Evolutionary conservation across 1,139 yeast genomes (phyloP).

Genomic region (Suhomyces kunorum): DNA sequence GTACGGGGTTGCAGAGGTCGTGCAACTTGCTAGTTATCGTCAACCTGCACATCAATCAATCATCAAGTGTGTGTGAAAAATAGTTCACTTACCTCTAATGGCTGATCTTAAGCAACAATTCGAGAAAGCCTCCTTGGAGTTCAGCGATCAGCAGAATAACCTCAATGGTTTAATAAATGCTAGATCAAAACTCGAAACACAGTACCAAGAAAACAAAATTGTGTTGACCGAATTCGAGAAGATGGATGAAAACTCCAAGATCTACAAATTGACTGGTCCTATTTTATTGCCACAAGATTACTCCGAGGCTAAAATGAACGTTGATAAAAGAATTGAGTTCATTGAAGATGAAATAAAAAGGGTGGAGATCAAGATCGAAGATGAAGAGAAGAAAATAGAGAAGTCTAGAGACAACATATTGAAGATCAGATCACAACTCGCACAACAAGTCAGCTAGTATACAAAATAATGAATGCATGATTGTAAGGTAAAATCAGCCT

Average conservation of each 20-base stretch:
- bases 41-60: neutral
- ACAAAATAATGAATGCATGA: neutral
- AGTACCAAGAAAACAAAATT: constrained; percentile 85
- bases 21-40: neutral
- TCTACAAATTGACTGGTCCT: constrained; percentile 90
- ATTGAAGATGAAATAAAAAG: constrained; percentile 73
- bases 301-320: constrained; percentile 78
- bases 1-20: no score
- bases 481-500: neutral
- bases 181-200: constrained; percentile 74
- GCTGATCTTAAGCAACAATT: constrained; percentile 35
- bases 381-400: constrained; percentile 54
- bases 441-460: constrained; percentile 1
- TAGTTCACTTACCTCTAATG: constrained; percentile 18
- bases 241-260: constrained; percentile 62
- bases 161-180: constrained; percentile 54
- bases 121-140: constrained; percentile 43
- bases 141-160: constrained; percentile 36
- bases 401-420: constrained; percentile 50
- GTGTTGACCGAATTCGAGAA: constrained; percentile 78
- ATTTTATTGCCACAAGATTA: constrained; percentile 87
- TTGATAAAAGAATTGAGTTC: constrained; percentile 83
- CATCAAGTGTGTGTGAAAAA: neutral
- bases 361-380: constrained; percentile 59
- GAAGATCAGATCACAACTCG: constrained; percentile 38